A percentile compares a stretch with the other conserved stretches of the same genome.
These are phyloP conservation scores for Cyberlindnera sargentensis DNA, from an alignment of 805 yeast genomes.

Conservation along the genomic window DNA sequence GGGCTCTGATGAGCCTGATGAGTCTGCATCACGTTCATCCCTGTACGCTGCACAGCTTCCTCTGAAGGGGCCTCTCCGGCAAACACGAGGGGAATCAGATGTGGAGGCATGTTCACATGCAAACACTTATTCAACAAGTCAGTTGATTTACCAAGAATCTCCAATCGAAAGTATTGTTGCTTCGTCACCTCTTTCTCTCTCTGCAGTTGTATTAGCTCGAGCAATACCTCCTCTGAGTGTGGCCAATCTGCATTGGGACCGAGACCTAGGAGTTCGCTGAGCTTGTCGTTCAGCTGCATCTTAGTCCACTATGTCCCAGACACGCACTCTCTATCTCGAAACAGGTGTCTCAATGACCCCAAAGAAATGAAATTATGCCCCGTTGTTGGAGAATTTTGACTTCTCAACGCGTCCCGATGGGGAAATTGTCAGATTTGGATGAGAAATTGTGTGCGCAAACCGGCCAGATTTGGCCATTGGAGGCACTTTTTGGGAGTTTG, in stretches of 20 bases:
- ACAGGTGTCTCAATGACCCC: too few relatives aligned
- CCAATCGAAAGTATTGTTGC: slow-evolving; percentile 69
- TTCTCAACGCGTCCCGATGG: too few relatives aligned
- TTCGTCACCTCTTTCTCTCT: slow-evolving; percentile 73
- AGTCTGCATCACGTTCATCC: too few relatives aligned
- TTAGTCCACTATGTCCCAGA: not conserved
- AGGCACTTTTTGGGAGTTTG: too few relatives aligned
- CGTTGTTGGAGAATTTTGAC: too few relatives aligned
- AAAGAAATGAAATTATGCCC: too few relatives aligned
- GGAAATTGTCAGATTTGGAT: too few relatives aligned
- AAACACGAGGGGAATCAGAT: slow-evolving; percentile 56
- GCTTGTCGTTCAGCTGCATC: slow-evolving; percentile 13
- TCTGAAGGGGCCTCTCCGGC: slow-evolving; percentile 26
- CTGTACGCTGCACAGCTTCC: slow-evolving; percentile 9
- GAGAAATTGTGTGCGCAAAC: too few relatives aligned
- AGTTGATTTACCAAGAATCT: slow-evolving; percentile 50
- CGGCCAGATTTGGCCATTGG: too few relatives aligned
- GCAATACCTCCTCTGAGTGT: slow-evolving; percentile 16
- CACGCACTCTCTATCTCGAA: too few relatives aligned
- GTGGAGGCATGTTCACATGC: slow-evolving; percentile 54
- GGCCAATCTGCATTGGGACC: slow-evolving; percentile 22
- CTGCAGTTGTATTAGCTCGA: slow-evolving; percentile 20
- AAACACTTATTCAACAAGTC: slow-evolving; percentile 58
- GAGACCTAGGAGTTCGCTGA: slow-evolving; percentile 18
- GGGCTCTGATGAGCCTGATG: not conserved